A percentile compares a stretch with the other conserved stretches of the same genome.
These are phyloP conservation scores for Eucalyptus fibrosa DNA, from an alignment of 345 rosid genomes.

Conservation along the genomic window DNA sequence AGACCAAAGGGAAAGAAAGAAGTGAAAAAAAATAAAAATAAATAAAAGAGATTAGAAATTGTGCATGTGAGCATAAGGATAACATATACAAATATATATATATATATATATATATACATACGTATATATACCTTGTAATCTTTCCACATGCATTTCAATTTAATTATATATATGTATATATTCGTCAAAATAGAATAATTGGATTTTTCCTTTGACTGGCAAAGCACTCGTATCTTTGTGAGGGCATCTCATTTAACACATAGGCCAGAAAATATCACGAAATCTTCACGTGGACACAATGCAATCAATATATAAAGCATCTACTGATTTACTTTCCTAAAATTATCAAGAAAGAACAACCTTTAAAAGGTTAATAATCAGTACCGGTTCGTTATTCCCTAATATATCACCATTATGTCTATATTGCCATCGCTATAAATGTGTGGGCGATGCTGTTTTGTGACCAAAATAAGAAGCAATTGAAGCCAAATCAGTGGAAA, in stretches of 20 bases:
- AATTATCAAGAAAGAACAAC: not conserved
- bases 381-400: not conserved
- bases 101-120: not conserved
- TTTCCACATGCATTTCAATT: no score
- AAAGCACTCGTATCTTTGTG: not conserved
- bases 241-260: not conserved
- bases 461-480: not conserved
- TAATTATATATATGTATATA: not conserved
- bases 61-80: not conserved
- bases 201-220: not conserved
- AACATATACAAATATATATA: not conserved
- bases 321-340: not conserved
- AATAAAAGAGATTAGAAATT: not conserved
- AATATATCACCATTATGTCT: not conserved
- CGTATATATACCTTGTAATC: no score
- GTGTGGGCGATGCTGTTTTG: not conserved
- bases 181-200: not conserved
- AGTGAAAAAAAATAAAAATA: no score
- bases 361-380: not conserved
- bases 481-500: not conserved
- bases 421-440: not conserved
- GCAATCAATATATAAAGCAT: not conserved
- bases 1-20: not conserved
- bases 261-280: not conserved
- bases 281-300: not conserved